phyloP scores from a whole-genome alignment of 164 flowering plant genomes.

The Protea cynaroides region DNA sequence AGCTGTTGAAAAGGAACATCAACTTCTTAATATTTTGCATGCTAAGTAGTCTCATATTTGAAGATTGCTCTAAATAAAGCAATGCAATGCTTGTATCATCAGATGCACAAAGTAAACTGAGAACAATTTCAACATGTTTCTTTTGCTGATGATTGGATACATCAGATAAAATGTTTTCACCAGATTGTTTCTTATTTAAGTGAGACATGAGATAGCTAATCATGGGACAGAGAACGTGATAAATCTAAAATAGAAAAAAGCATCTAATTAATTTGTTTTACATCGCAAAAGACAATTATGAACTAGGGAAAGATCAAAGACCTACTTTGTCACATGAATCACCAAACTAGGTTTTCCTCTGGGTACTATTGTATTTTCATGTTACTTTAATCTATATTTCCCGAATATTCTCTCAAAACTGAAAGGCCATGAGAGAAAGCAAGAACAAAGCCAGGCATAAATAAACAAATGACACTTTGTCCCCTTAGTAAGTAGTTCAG shows the following conservation, averaged over 20 bases:
- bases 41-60: neutral
- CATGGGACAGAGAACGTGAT: neutral
- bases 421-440: no score
- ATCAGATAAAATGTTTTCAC: neutral
- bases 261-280: neutral
- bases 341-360: neutral
- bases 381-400: neutral
- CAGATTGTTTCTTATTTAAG: neutral
- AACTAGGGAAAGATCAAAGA: no score
- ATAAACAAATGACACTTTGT: no score
- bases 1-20: constrained; percentile 41
- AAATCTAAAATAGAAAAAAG: neutral
- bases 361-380: neutral
- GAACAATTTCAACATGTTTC: no score
- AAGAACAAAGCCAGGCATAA: no score
- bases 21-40: neutral
- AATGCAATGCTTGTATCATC: neutral
- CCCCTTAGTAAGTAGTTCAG: no score
- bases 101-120: no score
- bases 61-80: neutral
- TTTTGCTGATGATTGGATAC: neutral
- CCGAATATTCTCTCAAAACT: neutral
- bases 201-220: neutral
- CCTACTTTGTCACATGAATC: neutral
- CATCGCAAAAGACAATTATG: no score